These are phyloP conservation scores for Nymphaea thermarum DNA, from an alignment of 164 flowering plant genomes.

Conservation along the genomic window DNA sequence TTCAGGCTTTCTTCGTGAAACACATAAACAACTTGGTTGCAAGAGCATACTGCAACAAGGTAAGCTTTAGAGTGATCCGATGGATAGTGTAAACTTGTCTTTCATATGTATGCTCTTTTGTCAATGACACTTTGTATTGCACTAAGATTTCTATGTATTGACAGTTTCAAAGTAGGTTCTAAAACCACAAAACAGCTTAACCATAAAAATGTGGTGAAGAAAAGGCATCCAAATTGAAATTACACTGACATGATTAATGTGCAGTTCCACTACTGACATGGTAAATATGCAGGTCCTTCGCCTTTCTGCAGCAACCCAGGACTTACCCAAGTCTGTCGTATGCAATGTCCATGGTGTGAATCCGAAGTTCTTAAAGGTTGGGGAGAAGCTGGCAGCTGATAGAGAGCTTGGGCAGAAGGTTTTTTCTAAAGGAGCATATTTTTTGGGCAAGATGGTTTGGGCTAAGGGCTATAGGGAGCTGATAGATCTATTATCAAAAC, in stretches of 20 bases:
- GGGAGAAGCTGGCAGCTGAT: conserved; percentile 75
- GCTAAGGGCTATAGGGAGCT: conserved; percentile 91
- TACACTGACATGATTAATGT: no score
- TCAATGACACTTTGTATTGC: not conserved
- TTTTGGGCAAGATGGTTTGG: conserved; percentile 17
- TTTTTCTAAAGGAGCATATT: conserved; percentile 93
- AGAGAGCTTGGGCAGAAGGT: conserved; percentile 63
- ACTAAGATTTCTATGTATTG: not conserved
- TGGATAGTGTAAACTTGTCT: not conserved
- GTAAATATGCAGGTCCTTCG: conserved; percentile 66
- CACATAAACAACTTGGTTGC: conserved; percentile 73
- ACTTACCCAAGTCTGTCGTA: conserved; percentile 75
- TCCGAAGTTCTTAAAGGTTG: conserved; percentile 82
- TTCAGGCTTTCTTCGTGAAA: conserved; percentile 73
- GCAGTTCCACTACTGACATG: not conserved
- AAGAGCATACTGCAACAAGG: conserved; percentile 75
- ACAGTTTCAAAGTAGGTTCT: no score
- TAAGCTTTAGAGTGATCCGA: conserved; percentile 3
- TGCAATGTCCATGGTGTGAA: conserved; percentile 99
- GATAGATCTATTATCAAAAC: conserved; percentile 71
- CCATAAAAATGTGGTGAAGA: no score
- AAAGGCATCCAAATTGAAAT: no score
- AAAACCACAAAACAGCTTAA: no score
- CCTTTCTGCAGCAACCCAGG: conserved; percentile 94
- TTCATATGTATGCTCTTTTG: not conserved